Conservation (phyloP, 163 green algal species). For the Prototheca cutis region DNA sequence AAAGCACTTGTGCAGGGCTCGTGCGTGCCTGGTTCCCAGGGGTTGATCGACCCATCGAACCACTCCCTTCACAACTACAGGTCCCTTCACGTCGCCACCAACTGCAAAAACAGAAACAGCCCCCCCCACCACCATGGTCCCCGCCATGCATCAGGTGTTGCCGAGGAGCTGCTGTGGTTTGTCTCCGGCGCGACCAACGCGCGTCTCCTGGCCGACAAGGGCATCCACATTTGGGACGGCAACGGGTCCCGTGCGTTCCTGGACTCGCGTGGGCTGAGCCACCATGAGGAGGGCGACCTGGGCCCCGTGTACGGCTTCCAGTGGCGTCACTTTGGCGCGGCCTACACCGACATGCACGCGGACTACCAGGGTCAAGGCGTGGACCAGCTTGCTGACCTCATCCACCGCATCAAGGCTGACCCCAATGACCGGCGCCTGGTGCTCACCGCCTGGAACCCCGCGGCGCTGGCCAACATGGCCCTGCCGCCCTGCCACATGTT, state of each 20-base stretch:
- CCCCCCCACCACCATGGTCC: not conserved
- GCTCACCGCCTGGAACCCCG: slow-evolving; percentile 96
- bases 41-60: no score
- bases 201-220: slow-evolving; percentile 65
- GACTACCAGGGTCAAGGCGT: slow-evolving; percentile 88
- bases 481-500: slow-evolving; percentile 99
- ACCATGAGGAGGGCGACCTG: slow-evolving; percentile 89
- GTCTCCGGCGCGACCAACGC: slow-evolving; percentile 82
- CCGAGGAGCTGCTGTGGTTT: slow-evolving; percentile 99
- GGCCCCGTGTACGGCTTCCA: slow-evolving; percentile 99
- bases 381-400: slow-evolving; percentile 85
- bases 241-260: slow-evolving; percentile 88
- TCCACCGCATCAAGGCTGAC: slow-evolving; percentile 75
- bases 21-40: no score
- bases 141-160: slow-evolving; percentile 57
- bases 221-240: slow-evolving; percentile 96
- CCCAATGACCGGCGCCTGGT: slow-evolving; percentile 91
- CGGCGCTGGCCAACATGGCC: slow-evolving; percentile 86
- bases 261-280: slow-evolving; percentile 56
- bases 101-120: no score
- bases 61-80: no score
- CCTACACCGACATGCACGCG: slow-evolving; percentile 87
- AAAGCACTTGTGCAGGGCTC: no score
- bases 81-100: no score
- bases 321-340: slow-evolving; percentile 97